Percentiles rank a stretch among this genome's conserved stretches.
Conservation (phyloP, 2,329 filamentous ascomycete genomes). For the Diaporthe humulicola region DNA sequence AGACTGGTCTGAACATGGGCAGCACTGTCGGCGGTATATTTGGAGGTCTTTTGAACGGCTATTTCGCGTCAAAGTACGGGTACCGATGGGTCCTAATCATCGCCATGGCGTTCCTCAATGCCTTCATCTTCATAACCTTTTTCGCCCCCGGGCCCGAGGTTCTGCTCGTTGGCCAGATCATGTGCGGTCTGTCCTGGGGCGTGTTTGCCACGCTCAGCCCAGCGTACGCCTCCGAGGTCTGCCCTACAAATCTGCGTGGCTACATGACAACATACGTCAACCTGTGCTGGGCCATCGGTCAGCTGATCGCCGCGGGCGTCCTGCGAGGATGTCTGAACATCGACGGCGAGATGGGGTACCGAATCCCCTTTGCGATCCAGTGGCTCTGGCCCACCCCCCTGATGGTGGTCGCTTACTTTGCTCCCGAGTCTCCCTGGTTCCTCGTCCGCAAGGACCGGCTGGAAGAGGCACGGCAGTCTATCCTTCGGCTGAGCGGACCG, state of each 20-base stretch:
- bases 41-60: slow-evolving; percentile 62
- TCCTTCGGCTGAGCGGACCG: slow-evolving; percentile 59
- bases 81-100: slow-evolving; percentile 59
- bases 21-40: slow-evolving; percentile 61
- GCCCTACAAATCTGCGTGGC: slow-evolving; percentile 14
- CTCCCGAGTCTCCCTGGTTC: slow-evolving; percentile 63
- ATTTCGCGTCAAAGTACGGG: slow-evolving; percentile 57
- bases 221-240: slow-evolving; percentile 56
- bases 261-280: slow-evolving; percentile 30
- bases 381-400: slow-evolving; percentile 44
- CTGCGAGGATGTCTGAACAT: background rate
- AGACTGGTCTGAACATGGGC: slow-evolving; percentile 57
- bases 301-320: slow-evolving; percentile 24
- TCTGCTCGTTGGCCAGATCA: slow-evolving; percentile 57
- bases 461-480: slow-evolving; percentile 60
- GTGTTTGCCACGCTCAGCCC: slow-evolving; percentile 59
- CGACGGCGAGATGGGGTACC: slow-evolving; percentile 41
- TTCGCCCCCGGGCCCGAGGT: slow-evolving; percentile 55
- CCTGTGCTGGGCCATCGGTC: slow-evolving; percentile 23
- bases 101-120: slow-evolving; percentile 53
- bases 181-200: slow-evolving; percentile 62
- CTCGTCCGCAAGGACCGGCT: slow-evolving; percentile 60
- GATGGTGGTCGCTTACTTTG: slow-evolving; percentile 47
- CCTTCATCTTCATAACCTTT: slow-evolving; percentile 62
- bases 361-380: slow-evolving; percentile 46